Evolutionary conservation across 352 stramenopile species (phyloP).

Genomic region (Pythium folliculosum): DNA sequence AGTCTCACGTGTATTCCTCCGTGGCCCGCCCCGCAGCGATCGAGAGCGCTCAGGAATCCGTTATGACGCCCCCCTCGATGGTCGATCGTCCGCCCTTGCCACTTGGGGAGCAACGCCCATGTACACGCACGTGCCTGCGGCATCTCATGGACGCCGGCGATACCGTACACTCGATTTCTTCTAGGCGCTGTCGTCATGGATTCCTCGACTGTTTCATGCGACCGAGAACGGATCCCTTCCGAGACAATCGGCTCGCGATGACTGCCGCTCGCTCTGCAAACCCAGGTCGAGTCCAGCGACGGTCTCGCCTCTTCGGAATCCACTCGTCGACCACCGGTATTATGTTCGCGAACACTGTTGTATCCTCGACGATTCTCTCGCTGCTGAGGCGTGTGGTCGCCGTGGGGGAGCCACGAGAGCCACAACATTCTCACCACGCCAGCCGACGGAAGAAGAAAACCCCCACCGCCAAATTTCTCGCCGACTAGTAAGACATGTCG

Average conservation of each 20-base stretch:
- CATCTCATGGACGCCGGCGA: neutral
- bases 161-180: neutral
- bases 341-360: neutral
- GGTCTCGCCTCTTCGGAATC: neutral
- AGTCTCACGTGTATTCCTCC: too few species aligned
- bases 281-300: too few species aligned
- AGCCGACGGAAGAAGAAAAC: neutral
- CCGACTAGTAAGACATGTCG: too few species aligned
- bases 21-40: too few species aligned
- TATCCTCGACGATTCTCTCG: neutral
- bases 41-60: too few species aligned
- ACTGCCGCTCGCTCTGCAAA: too few species aligned
- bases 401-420: too few species aligned
- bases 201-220: constrained; percentile 1
- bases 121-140: neutral
- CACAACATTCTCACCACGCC: neutral
- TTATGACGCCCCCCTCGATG: too few species aligned
- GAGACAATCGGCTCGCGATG: neutral
- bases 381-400: neutral
- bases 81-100: too few species aligned
- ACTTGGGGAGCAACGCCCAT: too few species aligned
- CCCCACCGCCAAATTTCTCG: neutral
- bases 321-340: neutral
- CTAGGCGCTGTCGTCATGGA: constrained; percentile 1
- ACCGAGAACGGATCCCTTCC: neutral